Conservation (phyloP, 805 yeast species). For the Nakazawaea sp. region DNA sequence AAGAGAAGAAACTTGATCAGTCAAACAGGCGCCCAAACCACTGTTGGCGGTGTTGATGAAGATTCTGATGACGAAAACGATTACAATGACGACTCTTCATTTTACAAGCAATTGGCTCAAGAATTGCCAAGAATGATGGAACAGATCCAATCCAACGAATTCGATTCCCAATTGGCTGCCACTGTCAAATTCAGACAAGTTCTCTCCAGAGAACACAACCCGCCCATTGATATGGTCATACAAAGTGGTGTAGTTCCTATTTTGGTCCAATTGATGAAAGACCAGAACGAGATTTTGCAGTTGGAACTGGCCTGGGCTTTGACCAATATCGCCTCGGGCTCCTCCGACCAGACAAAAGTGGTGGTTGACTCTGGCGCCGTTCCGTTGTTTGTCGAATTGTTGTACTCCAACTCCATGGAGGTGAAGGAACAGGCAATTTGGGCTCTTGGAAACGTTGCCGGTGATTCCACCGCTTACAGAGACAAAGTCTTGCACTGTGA, state of each 20-base stretch:
- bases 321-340: constrained; percentile 95
- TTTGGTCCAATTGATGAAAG: constrained; percentile 77
- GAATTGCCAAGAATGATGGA: constrained; percentile 85
- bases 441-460: constrained; percentile 99
- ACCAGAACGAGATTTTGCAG: constrained; percentile 81
- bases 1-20: constrained; percentile 79
- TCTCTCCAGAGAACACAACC: constrained; percentile 88
- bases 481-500: constrained; percentile 80
- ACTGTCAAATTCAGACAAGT: constrained; percentile 92
- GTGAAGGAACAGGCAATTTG: constrained; percentile 98
- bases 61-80: constrained; percentile 46
- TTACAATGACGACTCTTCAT: constrained; percentile 35
- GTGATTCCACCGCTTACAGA: constrained; percentile 87
- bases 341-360: constrained; percentile 78
- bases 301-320: constrained; percentile 99
- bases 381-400: constrained; percentile 78
- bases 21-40: constrained; percentile 26
- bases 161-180: constrained; percentile 78
- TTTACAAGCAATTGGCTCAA: constrained; percentile 42
- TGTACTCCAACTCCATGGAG: constrained; percentile 76
- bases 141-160: constrained; percentile 65
- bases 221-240: constrained; percentile 92
- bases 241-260: constrained; percentile 91
- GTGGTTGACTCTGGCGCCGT: constrained; percentile 94
- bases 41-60: constrained; percentile 28